Base-by-base conservation (phyloP, 306 rosid genomes). In the Vicia villosa region DNA sequence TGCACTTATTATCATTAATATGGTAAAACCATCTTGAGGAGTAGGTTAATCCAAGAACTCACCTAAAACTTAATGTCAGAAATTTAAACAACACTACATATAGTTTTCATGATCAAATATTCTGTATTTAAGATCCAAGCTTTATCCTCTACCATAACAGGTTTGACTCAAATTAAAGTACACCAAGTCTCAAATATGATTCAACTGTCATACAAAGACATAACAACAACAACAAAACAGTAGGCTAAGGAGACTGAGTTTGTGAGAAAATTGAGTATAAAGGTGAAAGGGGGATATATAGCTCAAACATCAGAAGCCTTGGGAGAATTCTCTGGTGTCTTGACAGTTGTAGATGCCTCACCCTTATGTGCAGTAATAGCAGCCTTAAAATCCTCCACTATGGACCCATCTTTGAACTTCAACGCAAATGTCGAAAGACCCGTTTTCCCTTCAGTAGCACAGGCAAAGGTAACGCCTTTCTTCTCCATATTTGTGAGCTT, bases 391-490 rank as follows among this genome's bases (percentile, higher is more conserved):
- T 87, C 92, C 56, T 88, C 97, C 4, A 89, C 86, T 5, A 85
- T 69, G 57, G 96, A 79, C 8, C 59, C 86, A 45, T 94, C 99
- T 74, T 84, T 91, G 92, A 94, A 94, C 78, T 88, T 94, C 86
- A 94, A 80, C 51, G 97, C 99, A 76, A 85, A 81, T 37, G 97
- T 94, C 13, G 99, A 85, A 66, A 94, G 89, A 40, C 93, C 84
- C 17, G 69, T 83, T 34, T 85, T 81, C 45, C 82, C 91, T 67
- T 94, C 98, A 43, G 79, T 86, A 1, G 89, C 79, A 72, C 98
- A 94, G 43, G 97, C 96, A 84, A 94, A 94, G 14, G 97, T 88
- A 17, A 94, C 83, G 42, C 98, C 99, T 70, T 82, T 90, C 83
- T 91, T 91, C 16, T 94, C 97, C 98, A 94, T 94, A 47, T 83